These are phyloP conservation scores for Vitis rotundifolia DNA, from an alignment of 164 flowering plant genomes.

Conservation along the genomic window DNA sequence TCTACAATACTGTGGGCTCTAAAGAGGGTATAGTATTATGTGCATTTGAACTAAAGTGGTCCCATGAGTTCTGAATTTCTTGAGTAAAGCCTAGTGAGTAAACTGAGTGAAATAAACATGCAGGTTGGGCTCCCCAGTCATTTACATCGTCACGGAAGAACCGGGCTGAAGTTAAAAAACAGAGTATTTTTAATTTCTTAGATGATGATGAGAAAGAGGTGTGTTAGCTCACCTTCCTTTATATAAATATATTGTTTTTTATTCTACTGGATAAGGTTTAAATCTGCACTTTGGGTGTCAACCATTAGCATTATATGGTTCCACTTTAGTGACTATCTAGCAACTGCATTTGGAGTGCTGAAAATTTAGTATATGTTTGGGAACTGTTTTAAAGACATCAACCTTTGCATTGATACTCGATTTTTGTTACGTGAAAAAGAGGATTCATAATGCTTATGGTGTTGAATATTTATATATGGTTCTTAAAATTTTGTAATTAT, in stretches of 20 bases:
- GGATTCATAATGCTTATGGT: too few species aligned
- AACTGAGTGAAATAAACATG: conserved; percentile 15
- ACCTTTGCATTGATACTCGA: not conserved
- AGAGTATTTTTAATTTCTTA: conserved; percentile 67
- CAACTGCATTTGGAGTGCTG: too few species aligned
- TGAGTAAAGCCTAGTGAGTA: not conserved
- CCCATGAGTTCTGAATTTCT: conserved; percentile 3
- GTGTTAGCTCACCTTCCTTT: conserved; percentile 24
- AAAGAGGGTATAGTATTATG: conserved; percentile 64
- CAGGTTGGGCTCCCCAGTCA: conserved; percentile 94
- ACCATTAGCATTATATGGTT: too few species aligned
- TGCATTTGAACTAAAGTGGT: not conserved
- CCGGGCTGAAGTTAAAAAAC: conserved; percentile 78
- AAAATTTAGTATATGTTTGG: too few species aligned
- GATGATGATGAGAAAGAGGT: conserved; percentile 96
- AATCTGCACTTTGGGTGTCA: too few species aligned
- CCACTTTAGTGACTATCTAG: too few species aligned
- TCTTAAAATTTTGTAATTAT: too few species aligned
- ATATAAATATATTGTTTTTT: too few species aligned
- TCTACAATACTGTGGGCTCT: conserved; percentile 86
- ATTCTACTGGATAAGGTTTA: too few species aligned
- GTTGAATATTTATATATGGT: too few species aligned
- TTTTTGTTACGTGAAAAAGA: too few species aligned
- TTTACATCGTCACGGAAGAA: conserved; percentile 90
- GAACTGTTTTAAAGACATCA: not conserved